Evolutionary conservation across 2,329 filamentous ascomycete genomes (phyloP).

Genomic region (Rutstroemia sp.): DNA sequence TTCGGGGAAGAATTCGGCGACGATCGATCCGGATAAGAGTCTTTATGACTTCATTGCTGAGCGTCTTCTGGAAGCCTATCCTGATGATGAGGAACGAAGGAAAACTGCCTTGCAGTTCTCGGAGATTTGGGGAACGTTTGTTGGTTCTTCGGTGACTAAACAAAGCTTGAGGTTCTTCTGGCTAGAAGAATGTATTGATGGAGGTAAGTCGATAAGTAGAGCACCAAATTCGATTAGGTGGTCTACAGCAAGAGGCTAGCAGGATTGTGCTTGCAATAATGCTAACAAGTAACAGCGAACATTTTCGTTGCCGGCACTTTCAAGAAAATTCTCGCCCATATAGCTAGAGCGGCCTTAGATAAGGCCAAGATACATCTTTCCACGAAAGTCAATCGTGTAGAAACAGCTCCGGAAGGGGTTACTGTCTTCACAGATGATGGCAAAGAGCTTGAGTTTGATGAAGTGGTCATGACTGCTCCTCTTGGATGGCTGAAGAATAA

Average conservation of each 20-base stretch:
- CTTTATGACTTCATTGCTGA: slow-evolving; percentile 47
- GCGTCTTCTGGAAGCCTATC: slow-evolving; percentile 37
- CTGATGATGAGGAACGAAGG: slow-evolving; percentile 30
- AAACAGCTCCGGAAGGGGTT: slow-evolving; percentile 4
- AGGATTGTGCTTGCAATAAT: not conserved
- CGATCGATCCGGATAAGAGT: slow-evolving; percentile 40
- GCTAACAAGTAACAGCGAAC: slow-evolving; percentile 19
- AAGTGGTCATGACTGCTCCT: slow-evolving; percentile 43
- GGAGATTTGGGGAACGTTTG: slow-evolving; percentile 43
- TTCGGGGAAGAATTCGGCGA: slow-evolving; percentile 41
- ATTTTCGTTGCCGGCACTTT: slow-evolving; percentile 29
- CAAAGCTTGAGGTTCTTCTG: slow-evolving; percentile 52
- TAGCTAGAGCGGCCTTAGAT: slow-evolving; percentile 22
- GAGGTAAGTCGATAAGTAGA: slow-evolving; percentile 26
- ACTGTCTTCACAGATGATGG: slow-evolving; percentile 16
- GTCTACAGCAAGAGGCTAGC: not conserved
- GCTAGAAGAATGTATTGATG: slow-evolving; percentile 50
- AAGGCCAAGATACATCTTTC: slow-evolving; percentile 20
- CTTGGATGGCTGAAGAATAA: slow-evolving; percentile 42
- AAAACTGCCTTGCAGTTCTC: slow-evolving; percentile 34
- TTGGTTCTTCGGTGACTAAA: slow-evolving; percentile 40
- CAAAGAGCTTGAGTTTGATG: slow-evolving; percentile 28
- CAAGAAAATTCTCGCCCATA: slow-evolving; percentile 23
- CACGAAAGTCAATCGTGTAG: slow-evolving; percentile 19
- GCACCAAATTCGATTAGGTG: not conserved